Evolutionary conservation across 345 rosid species (phyloP), one percentile per base, ranked within the genome.

Genomic region (Lenwebbia sp.): DNA sequence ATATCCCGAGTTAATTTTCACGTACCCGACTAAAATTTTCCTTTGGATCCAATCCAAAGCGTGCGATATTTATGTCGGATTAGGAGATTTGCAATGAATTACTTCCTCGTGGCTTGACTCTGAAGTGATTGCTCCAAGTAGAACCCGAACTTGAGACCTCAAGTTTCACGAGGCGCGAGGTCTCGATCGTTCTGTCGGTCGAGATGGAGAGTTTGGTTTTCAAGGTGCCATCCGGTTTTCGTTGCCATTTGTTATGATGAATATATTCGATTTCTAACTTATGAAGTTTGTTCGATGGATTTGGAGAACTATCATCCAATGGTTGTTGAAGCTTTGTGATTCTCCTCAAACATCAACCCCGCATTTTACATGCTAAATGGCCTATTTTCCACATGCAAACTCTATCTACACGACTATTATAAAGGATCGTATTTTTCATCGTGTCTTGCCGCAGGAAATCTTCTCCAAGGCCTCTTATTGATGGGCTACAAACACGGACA

Each of bases 151-250:
- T 28, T 5, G 33, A 60, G 74, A 60, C 40, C 21, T 28, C 74
- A 3, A 9, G 28, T 28, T 28, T 60, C 10, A n/a, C 11, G 70
- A 13, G 70, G 33, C 0, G 33, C 14, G n/a, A n/a, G n/a, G 6
- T 58, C 13, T 12, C 33, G 70, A 17, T n/a, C 33, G 70, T 17
- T 58, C 33, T 1, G 3, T n/a, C 19, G 0, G 13, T 44, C 17
- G 33, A 5, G 4, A n/a, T n/a, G 4, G 19, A 5, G 4, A 7
- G 13, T 58, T n/a, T 13, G 33, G 17, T 2, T n/a, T 58, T 13
- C 2, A 15, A 30, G 0, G 6, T 2, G 33, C 70, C 33, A 13
- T 58, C 70, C 1, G 13, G 17, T n/a, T n/a, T n/a, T 2, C 1
- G 2, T 58, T 58, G 70, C 70, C 33, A 58, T 14, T n/a, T 26